Conservation (phyloP, 441 rosid species). For the Bocquillonia castaneifolia region DNA sequence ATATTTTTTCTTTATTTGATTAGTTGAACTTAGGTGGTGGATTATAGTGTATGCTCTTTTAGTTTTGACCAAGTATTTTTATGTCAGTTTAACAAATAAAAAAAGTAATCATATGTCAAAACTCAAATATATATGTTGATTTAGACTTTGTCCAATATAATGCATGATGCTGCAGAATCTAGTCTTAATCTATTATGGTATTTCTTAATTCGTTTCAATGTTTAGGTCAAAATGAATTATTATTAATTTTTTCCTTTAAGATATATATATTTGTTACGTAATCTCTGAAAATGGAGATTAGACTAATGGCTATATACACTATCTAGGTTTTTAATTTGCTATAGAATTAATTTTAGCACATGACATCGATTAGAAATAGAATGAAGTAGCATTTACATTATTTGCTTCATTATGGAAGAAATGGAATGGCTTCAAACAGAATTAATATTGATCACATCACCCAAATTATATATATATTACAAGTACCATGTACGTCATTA, state of each 20-base stretch:
- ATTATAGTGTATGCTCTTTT: background rate
- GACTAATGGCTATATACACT: background rate
- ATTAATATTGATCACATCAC: too few relatives aligned
- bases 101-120: slow-evolving; percentile 11
- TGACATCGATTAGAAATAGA: too few relatives aligned
- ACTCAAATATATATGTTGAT: background rate
- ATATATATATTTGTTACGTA: background rate
- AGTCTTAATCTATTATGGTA: background rate
- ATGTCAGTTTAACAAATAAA: too few relatives aligned
- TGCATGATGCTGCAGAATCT: background rate
- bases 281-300: background rate
- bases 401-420: too few relatives aligned
- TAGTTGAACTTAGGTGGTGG: background rate
- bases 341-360: too few relatives aligned
- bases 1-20: slow-evolving; percentile 19
- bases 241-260: background rate
- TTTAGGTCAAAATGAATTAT: background rate
- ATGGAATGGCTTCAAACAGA: too few relatives aligned
- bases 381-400: too few relatives aligned
- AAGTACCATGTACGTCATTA: too few relatives aligned
- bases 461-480: too few relatives aligned
- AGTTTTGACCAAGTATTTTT: background rate
- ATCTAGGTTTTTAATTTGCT: too few relatives aligned
- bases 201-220: background rate
- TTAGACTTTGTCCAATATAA: background rate